phyloP scores from a whole-genome alignment of 306 rosid species.

The Sechiopsis laciniata region DNA sequence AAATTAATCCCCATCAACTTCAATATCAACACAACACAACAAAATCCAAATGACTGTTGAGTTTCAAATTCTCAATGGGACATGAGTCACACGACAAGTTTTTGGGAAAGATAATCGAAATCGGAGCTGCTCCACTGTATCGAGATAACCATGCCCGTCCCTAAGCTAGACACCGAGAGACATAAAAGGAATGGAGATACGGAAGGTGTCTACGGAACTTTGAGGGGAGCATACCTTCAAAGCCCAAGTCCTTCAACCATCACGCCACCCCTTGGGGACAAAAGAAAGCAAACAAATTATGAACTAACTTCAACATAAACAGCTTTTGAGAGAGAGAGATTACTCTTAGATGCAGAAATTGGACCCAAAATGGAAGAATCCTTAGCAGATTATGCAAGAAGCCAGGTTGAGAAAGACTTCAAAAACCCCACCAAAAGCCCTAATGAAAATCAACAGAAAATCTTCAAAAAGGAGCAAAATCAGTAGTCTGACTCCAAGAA shows the following conservation, averaged over 20 bases:
- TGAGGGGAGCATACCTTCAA: no score
- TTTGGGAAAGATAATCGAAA: background rate
- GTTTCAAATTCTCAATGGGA: conserved; percentile 1
- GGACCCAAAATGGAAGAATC: background rate
- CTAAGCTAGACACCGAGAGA: background rate
- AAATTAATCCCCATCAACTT: background rate
- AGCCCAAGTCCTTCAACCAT: no score
- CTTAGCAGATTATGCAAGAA: background rate
- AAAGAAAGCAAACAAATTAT: background rate
- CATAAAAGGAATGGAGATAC: background rate
- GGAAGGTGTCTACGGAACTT: no score
- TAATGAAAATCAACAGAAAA: background rate
- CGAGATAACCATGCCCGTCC: no score
- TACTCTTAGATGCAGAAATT: conserved; percentile 2
- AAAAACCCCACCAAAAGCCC: background rate
- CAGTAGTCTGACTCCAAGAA: conserved; percentile 9
- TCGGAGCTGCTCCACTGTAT: no score
- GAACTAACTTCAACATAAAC: background rate
- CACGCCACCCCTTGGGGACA: background rate
- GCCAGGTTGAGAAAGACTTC: background rate
- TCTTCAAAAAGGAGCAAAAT: background rate
- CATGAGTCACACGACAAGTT: background rate
- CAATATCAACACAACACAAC: background rate
- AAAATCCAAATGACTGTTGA: background rate
- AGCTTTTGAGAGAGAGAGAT: background rate